Evolutionary conservation across 169 alveolate genomes (phyloP), one percentile per base, ranked within the genome.

Genomic region (Eimeria falciformis): DNA sequence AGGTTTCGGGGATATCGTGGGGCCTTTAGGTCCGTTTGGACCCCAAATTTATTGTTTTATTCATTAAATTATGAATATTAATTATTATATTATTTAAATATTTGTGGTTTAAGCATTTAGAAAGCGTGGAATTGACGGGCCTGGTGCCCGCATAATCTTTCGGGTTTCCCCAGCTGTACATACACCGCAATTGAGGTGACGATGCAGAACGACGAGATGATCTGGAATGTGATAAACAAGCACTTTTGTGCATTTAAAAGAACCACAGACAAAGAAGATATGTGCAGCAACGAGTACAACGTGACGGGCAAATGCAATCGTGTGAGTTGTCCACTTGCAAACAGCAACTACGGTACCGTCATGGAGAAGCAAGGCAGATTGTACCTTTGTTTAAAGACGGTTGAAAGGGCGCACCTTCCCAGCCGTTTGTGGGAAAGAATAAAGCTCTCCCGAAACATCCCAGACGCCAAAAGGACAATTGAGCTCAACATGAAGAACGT

Each of bases 221-320:
- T 88, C 17, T 93, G 95, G 95, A 50, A 55, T 55, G 91, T 83
- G 50, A 33, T 92, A 5, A 92, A 92, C 92, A 84, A 92, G 68
- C 86, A 85, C 77, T 92, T 92, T 53, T 92, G 94, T 65, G 12
- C 92, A 17, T 92, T 86, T 62, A 92, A 92, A 58, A 65, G 40
- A 43, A 92, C 68, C 55, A 92, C 92, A 40, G 58, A 45, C 68
- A 55, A 53, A 73, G 87, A 87, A 43, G 91, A 79, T 73, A 47
- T 92, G 66, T 92, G 95, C 91, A 58, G 93, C 14, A 92, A 92
- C 62, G 97, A 96, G 93, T 98, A 98, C 95, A 98, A 98, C 94
- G 99, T 98, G 53, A 99, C 99, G 17, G 99, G 99, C 23, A 95
- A 98, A 66, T 99, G 99, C 96, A 98, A 98, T 90, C 96, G 99